These are phyloP conservation scores for Neospora caninum DNA, from an alignment of 169 alveolate species.

Conservation along the genomic window DNA sequence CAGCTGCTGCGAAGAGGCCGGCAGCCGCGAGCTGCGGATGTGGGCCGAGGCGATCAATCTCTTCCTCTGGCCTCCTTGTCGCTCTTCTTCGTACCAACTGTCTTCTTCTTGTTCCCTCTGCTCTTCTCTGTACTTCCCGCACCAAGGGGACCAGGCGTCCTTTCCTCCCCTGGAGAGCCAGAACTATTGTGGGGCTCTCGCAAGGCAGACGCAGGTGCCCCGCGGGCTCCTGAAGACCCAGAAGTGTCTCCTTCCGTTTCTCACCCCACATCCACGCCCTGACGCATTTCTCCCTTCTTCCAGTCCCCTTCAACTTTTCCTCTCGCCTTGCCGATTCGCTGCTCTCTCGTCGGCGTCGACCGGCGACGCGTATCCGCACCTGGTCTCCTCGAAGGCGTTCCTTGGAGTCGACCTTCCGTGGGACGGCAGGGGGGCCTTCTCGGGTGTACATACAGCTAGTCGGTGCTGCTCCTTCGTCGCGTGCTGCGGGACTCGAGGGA, in stretches of 20 bases:
- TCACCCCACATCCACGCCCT: neutral
- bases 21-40: neutral
- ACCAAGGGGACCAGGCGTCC: neutral
- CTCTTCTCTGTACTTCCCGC: neutral
- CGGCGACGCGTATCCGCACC: neutral
- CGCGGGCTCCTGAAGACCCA: neutral
- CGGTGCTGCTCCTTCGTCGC: neutral
- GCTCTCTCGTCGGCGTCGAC: neutral
- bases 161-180: neutral
- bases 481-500: neutral
- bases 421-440: neutral
- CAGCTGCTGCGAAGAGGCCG: conserved; percentile 3
- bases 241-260: neutral
- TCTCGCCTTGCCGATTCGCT: conserved; percentile 25
- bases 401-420: too few relatives aligned
- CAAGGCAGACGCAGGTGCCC: too few relatives aligned
- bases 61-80: neutral
- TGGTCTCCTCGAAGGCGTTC: neutral
- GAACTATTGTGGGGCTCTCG: too few relatives aligned
- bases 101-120: neutral
- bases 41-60: conserved; percentile 4
- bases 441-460: neutral
- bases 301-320: conserved; percentile 6
- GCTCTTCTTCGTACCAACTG: neutral
- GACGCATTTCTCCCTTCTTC: neutral